Percentiles rank a stretch among this genome's conserved stretches.
These are phyloP conservation scores for Butyriboletus appendiculatus DNA, from an alignment of 1,284 basidiomycete genomes.

Conservation along the genomic window DNA sequence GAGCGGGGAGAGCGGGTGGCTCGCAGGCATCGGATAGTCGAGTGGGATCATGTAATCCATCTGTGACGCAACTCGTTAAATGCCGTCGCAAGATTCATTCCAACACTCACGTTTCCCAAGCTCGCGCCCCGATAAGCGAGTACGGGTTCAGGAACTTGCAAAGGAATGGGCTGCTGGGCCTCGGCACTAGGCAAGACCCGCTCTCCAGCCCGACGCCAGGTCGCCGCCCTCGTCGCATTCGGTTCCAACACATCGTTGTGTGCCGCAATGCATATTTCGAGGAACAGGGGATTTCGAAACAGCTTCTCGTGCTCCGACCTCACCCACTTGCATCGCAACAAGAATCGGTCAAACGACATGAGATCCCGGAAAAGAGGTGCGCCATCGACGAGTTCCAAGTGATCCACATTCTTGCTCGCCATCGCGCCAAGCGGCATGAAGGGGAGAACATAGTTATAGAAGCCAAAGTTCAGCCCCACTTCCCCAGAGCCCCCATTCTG, in stretches of 20 bases:
- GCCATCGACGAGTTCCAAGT: conserved; percentile 33
- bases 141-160: not conserved
- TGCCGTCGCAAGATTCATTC: not conserved
- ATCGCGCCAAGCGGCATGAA: conserved; percentile 48
- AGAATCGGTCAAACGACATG: conserved; percentile 46
- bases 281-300: conserved; percentile 46
- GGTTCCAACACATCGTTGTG: conserved; percentile 31
- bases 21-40: conserved; percentile 11
- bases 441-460: conserved; percentile 46
- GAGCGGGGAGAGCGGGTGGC: conserved; percentile 13
- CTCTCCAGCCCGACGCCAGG: conserved; percentile 7
- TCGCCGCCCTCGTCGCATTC: conserved; percentile 22
- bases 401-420: not conserved
- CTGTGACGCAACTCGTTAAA: not conserved
- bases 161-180: not conserved
- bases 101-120: conserved; percentile 9
- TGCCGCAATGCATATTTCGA: conserved; percentile 41
- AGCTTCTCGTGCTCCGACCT: conserved; percentile 37
- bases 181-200: not conserved
- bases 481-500: conserved; percentile 44
- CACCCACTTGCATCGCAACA: conserved; percentile 42
- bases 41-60: conserved; percentile 15
- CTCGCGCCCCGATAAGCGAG: conserved; percentile 3
- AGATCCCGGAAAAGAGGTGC: conserved; percentile 43
- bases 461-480: conserved; percentile 48